Percentiles rank a stretch among this genome's conserved stretches.
Evolutionary conservation across 768 basidiomycete genomes (phyloP).

Genomic region (Suillus tomentosus): DNA sequence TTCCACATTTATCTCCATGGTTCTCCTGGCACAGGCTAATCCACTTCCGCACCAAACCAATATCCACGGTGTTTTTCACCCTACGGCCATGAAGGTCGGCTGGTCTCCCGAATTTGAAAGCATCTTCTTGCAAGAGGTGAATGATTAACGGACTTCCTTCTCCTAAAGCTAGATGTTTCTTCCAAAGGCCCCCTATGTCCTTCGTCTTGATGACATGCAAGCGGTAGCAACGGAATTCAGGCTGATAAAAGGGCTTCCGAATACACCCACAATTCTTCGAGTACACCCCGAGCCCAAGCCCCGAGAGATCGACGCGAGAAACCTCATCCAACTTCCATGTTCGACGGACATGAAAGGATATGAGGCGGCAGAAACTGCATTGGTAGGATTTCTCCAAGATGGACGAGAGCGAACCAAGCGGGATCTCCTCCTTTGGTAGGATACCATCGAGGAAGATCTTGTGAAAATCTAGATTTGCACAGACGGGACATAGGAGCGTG

Average conservation of each 20-base stretch:
- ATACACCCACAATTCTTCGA: background rate
- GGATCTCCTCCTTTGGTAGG: background rate
- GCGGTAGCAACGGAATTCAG: background rate
- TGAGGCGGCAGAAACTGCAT: constrained; percentile 4
- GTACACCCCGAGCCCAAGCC: background rate
- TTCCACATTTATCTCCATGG: constrained; percentile 3
- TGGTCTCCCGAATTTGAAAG: constrained; percentile 7
- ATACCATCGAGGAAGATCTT: constrained; percentile 9
- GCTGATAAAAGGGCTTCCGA: background rate
- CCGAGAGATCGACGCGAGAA: background rate
- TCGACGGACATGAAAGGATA: constrained; percentile 7
- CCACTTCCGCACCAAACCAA: background rate
- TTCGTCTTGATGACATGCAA: background rate
- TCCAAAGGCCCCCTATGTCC: background rate
- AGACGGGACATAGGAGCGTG: constrained; percentile 1
- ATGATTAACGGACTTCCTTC: background rate
- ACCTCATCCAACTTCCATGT: background rate
- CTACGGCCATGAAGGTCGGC: constrained; percentile 13
- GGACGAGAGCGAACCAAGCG: background rate
- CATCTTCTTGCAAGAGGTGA: constrained; percentile 11
- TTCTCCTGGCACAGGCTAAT: background rate
- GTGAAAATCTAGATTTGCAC: constrained; percentile 10
- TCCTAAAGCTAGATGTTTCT: background rate
- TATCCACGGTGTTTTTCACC: background rate
- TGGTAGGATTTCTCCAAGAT: background rate